Evolutionary conservation across 805 yeast species (phyloP), one percentile per base, ranked within the genome.

Genomic region (Pichia sporocuriosa): DNA sequence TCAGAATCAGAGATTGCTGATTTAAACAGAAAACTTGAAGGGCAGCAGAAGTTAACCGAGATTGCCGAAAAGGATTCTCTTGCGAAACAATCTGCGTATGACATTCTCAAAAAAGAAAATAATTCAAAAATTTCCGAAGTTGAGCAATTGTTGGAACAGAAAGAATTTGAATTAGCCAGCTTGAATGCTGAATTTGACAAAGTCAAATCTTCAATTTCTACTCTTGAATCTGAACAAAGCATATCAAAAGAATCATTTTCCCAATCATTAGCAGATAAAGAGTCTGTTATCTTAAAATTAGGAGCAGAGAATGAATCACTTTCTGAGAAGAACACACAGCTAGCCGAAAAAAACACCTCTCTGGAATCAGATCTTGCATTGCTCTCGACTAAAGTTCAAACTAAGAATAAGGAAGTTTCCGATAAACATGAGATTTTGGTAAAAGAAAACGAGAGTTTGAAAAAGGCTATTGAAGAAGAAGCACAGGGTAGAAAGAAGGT

Each of bases 1-100:
- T 11, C 20, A 2, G 24, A 6, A 10, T 4, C 20, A 3, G 43
- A 39, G 21, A 33, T 38, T 39, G 11, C 25, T 22, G 31, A 29
- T 19, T 37, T 42, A 17, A 22, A 33, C 17, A 10, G 7, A 6
- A 37, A 34, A 27, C 35, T 42, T 11, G 32, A 24, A 16, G 32
- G 13, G 16, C 38, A 42, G n/a, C 23, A 24, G 1, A 37, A 42
- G 9, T 28, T 32, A n/a, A 31, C 27, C 3, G 25, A 21, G 3
- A 4, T 22, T 15, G 33, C 31, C 9, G 40, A 42, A 25, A 13
- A 21, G 7, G 21, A 27, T n/a, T 10, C 23, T 11, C 27, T 25
- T 17, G 1, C 21, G 2, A 16, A 20, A 9, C 19, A 20, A 16
- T 4, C 28, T 2, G 40, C 32, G 8, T 7, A 32, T 5, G n/a